Base-by-base conservation (phyloP, 1,139 yeast species). In the Entelexis paramagnoliae region DNA sequence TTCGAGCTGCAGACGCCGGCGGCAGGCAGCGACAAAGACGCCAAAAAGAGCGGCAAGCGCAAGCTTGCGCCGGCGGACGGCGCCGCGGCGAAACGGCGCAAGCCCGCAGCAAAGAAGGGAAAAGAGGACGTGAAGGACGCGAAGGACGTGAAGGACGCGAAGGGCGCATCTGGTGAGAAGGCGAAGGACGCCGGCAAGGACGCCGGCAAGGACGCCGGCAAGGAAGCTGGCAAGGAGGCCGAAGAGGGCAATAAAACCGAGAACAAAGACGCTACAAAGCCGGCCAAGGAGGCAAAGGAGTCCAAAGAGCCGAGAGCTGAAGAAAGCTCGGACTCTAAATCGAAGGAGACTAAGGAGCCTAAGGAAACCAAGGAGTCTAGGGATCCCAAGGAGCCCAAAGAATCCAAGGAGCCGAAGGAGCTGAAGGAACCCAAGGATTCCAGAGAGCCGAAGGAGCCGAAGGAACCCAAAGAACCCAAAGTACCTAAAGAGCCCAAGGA, bases 1-100 rank as follows among this genome's bases (percentile, higher is more conserved):
- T 72, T 93, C 56, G 81, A 62, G 57, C 30, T 59, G 59, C 55
- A 66, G 68, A 48, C 74, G 69, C 56, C 68, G 69, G 46, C 43
- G 2, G 36, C 30, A 10, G 49, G 20, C 11, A 17, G 33, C 5
- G 54, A 55, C 51, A 70, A 70, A 11, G 72, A 70, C 51, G 45
- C 54, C 26, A 54, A 56, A 51, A 55, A 53, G 48, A 16, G 52
- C 3, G 26, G 38, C n/a, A 57, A 57, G 49, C 58, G 60, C 19
- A 54, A 52, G 16, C 32, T 14, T n/a, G 48, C 45, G 24, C 26
- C 45, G 6, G 42, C 28, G 28, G 41, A 50, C 14, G 38, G 20
- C 16, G 39, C 24, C 9, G 32, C 22, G 20, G 16, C 33, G 46
- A 52, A 50, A 45, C 47, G 48, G 41, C 50, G 49, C 49, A 50